Evolutionary conservation across 345 rosid species (phyloP).

Genomic region (Syzygium grande): DNA sequence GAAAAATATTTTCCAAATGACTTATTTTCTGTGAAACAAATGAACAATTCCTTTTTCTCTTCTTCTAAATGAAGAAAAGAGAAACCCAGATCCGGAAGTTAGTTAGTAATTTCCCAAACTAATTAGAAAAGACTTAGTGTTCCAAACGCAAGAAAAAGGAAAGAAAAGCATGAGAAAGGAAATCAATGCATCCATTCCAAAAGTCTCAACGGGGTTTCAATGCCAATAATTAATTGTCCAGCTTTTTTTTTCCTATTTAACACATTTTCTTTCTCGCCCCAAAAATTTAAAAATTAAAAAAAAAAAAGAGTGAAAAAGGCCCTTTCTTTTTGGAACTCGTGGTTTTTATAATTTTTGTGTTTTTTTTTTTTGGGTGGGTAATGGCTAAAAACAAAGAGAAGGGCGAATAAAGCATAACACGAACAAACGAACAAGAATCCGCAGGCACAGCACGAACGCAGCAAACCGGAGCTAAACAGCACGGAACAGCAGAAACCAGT

Average conservation of each 20-base stretch:
- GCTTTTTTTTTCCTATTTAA: background rate
- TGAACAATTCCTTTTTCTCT: accelerated
- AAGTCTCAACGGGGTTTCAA: background rate
- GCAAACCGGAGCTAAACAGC: background rate
- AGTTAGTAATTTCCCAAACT: background rate
- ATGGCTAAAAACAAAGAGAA: background rate
- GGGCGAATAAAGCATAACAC: background rate
- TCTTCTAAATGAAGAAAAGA: background rate
- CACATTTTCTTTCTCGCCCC: background rate
- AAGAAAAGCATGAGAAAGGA: background rate
- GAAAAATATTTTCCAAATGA: too few relatives aligned
- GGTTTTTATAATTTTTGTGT: background rate
- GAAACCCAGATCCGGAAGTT: background rate
- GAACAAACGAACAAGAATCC: background rate
- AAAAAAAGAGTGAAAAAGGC: background rate
- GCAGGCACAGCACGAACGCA: background rate
- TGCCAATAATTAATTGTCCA: background rate
- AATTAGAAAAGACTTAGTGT: background rate
- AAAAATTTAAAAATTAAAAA: background rate
- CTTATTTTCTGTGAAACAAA: too few relatives aligned
- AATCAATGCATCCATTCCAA: background rate
- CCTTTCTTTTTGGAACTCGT: background rate
- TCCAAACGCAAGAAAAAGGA: background rate
- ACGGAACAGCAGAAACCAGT: background rate
- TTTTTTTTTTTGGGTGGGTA: background rate